A percentile compares a stretch with the other conserved stretches of the same genome.
phyloP scores from a whole-genome alignment of 2,329 filamentous ascomycete genomes.

The Fusarium miscanthi region DNA sequence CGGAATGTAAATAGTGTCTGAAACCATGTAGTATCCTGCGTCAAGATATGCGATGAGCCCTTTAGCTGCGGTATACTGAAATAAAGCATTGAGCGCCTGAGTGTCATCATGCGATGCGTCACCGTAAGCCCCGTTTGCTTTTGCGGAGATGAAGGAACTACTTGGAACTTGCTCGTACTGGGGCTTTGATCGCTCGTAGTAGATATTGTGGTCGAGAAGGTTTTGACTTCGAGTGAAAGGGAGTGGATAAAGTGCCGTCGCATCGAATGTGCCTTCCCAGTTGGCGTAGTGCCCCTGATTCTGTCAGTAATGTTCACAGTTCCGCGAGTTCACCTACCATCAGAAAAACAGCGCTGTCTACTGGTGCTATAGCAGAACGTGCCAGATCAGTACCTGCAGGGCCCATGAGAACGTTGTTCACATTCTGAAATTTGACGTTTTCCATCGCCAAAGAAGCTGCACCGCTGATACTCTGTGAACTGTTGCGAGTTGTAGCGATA shows the following conservation, averaged over 20 bases:
- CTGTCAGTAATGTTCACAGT: conserved; percentile 11
- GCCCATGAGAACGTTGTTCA: conserved; percentile 47
- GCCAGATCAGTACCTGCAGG: conserved; percentile 35
- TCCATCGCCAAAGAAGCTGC: conserved; percentile 60
- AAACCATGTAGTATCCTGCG: conserved; percentile 70
- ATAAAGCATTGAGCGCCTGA: conserved; percentile 65
- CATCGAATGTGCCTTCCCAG: conserved; percentile 34
- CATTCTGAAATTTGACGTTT: conserved; percentile 56
- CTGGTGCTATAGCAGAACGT: conserved; percentile 11
- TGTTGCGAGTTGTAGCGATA: conserved; percentile 69
- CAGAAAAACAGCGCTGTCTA: conserved; percentile 35
- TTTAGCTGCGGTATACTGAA: conserved; percentile 63
- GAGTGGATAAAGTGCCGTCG: conserved; percentile 38
- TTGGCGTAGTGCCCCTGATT: conserved; percentile 44
- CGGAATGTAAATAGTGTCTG: conserved; percentile 63
- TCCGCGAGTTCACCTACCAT: conserved; percentile 34
- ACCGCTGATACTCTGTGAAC: conserved; percentile 48
- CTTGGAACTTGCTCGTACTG: conserved; percentile 73
- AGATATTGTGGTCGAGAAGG: conserved; percentile 65
- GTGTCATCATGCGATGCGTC: conserved; percentile 83
- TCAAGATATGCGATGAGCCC: conserved; percentile 70
- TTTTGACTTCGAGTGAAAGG: conserved; percentile 32
- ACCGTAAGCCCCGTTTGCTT: conserved; percentile 62
- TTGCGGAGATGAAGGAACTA: conserved; percentile 74
- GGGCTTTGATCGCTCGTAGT: conserved; percentile 80